Conservation (phyloP, 108 stramenopile species). For the Craspedostauros australis region DNA sequence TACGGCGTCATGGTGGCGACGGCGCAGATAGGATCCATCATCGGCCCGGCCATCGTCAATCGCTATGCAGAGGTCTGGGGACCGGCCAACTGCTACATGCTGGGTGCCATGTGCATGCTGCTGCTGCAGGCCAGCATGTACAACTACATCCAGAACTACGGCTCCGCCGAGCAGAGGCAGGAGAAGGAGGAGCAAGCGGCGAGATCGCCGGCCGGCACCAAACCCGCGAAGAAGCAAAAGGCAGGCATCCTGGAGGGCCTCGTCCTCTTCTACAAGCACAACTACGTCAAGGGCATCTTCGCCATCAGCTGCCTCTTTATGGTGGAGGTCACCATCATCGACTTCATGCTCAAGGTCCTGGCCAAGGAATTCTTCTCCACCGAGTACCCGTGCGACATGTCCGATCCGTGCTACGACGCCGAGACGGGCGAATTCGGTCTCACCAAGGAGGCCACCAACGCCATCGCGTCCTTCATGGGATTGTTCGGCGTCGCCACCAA, state of each 20-base stretch:
- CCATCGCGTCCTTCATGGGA: constrained; percentile 94
- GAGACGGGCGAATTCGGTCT: constrained; percentile 60
- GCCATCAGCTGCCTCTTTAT: constrained; percentile 95
- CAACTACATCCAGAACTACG: constrained; percentile 79
- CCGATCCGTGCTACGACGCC: constrained; percentile 60
- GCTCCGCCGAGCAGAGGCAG: constrained; percentile 41
- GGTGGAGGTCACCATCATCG: constrained; percentile 97
- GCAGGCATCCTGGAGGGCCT: constrained; percentile 93
- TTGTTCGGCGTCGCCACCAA: constrained; percentile 96
- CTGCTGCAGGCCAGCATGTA: constrained; percentile 90
- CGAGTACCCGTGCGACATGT: constrained; percentile 82
- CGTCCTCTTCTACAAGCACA: constrained; percentile 82
- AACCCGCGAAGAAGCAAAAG: constrained; percentile 49
- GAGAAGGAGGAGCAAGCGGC: constrained; percentile 21
- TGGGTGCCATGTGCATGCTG: constrained; percentile 82
- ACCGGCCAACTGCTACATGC: constrained; percentile 63
- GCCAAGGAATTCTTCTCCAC: constrained; percentile 81
- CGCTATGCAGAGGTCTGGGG: constrained; percentile 58
- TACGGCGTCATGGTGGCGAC: constrained; percentile 95
- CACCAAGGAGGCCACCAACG: constrained; percentile 63
- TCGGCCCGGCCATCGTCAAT: constrained; percentile 90
- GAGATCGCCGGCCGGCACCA: background rate
- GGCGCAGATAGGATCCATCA: constrained; percentile 90
- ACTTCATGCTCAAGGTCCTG: constrained; percentile 95
- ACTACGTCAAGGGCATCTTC: constrained; percentile 97